Evolutionary conservation across 805 yeast species (phyloP), one percentile per base, ranked within the genome.

Genomic region (Saccharomycopsis sp.): DNA sequence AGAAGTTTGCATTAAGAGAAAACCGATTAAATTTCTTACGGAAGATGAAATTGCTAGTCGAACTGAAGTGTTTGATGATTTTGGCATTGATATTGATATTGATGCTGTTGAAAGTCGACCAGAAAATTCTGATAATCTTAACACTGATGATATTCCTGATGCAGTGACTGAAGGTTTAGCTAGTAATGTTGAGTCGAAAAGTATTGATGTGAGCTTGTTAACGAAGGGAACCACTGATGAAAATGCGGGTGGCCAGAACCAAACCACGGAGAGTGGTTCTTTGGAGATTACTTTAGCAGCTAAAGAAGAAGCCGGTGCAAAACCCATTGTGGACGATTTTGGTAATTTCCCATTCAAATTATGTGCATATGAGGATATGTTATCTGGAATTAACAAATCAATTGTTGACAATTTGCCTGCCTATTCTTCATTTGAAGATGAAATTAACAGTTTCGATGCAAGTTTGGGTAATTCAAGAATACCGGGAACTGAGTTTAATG

Each of bases 1-100:
- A 56, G 63, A 59, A 5, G 74, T 72, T 17, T 81, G 95, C 56
- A 65, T 86, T 11, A 75, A 71, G 48, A 61, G 74, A 41, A 72
- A 67, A 52, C 69, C 73, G 2, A 70, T 78, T 8, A 51, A 53
- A 24, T 54, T 56, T 31, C 41, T 68, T 17, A 54, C 54, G 5
- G 47, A 39, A 21, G 50, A 35, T 22, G 54, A 48, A 17, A 34
- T 41, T 38, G 32, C 41, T n/a, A 23, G n/a, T n/a, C 4, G 34
- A n/a, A 29, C 37, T n/a, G 43, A 45, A 20, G 40, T 21, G 7
- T 51, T 51, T n/a, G 37, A 46, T 13, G 50, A 46, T 34, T 46
- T 46, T 22, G 34, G 44, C 4, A 44, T 43, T 29, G 40, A 48
- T 22, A 45, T 40, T 32, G 39, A 32, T 16, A 21, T 44, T 19